A percentile compares a stretch with the other conserved stretches of the same genome.
Conservation (phyloP, 2,329 filamentous ascomycete species). For the Clathrospora elynae region DNA sequence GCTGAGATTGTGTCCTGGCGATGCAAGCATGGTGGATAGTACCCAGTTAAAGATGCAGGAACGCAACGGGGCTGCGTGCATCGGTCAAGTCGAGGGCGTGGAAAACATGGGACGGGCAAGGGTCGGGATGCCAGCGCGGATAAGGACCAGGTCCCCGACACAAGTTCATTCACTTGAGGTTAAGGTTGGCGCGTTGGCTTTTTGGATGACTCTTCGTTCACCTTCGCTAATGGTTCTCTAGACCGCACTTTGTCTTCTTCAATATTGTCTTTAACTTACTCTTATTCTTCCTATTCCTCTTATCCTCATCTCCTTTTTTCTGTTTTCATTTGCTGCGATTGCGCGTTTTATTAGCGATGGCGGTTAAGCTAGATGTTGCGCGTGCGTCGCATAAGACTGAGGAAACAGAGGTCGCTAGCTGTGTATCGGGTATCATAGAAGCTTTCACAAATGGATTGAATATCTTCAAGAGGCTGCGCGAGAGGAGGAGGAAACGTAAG, state of each 20-base stretch:
- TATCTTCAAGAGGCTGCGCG: constrained; percentile 52
- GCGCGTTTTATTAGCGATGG: constrained; percentile 30
- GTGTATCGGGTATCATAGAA: constrained; percentile 51
- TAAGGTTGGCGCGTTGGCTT: constrained; percentile 20
- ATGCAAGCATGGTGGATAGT: constrained; percentile 25
- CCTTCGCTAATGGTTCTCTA: constrained; percentile 29
- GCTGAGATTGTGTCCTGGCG: no score
- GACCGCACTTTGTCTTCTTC: constrained; percentile 26
- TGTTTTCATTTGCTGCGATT: constrained; percentile 17
- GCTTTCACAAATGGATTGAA: constrained; percentile 54
- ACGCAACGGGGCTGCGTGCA: constrained; percentile 17
- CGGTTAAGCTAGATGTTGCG: constrained; percentile 26
- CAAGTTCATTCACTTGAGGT: constrained; percentile 19
- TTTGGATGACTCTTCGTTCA: constrained; percentile 34
- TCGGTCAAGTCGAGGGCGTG: constrained; percentile 1
- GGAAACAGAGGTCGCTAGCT: constrained; percentile 39
- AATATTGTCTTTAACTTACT: constrained; percentile 19
- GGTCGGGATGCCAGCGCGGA: constrained; percentile 30
- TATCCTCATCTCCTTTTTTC: constrained; percentile 13
- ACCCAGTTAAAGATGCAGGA: constrained; percentile 45
- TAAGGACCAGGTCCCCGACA: constrained; percentile 35
- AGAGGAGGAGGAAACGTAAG: constrained; percentile 41
- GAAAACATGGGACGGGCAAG: constrained; percentile 8
- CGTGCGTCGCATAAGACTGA: constrained; percentile 22
- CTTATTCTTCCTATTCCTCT: constrained; percentile 17